Evolutionary conservation across 1,284 basidiomycete species (phyloP), one percentile per base, ranked within the genome.

Genomic region (Ceratobasidium sp.): DNA sequence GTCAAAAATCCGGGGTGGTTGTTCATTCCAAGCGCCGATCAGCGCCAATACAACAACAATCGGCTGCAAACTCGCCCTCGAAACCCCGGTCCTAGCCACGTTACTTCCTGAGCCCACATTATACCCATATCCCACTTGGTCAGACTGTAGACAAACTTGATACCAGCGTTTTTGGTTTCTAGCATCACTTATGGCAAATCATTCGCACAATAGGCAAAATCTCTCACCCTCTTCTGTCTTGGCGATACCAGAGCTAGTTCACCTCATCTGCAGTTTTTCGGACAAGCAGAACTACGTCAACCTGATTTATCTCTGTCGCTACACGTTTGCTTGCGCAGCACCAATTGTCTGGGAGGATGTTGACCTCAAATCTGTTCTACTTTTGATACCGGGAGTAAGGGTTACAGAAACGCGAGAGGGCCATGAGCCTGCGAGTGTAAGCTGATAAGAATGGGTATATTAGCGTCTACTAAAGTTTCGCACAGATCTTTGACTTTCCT

Each of bases 271-370:
- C 20, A 23, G 38, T 6, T 23, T n/a, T 10, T 20, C 44, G 7
- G 62, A 23, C 20, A 20, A 27, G 23, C 38, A 23, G 1, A 18
- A n/a, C 7, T 12, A 20, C 8, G 18, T 23, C 7, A 44, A 16
- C n/a, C 41, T 41, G 20, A 4, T 64, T 12, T 23, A 44, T 10
- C 38, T 44, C 20, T 64, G 35, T 44, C 62, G 62, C 5, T 23
- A n/a, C 18, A 41, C 41, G 18, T 64, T 64, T 27, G 16, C 4
- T 14, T 5, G n/a, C 23, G 8, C 10, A 4, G 41, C 23, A 35
- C 38, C 62, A 44, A 7, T 64, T 46, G 4, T 64, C 12, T 64
- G 62, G 62, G 38, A 64, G 41, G 35, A 64, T 10, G 62, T 64
- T n/a, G 62, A 64, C 4, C 41, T 64, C 3, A 44, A 46, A 20